These are phyloP conservation scores for Cercospora zeae-maydis DNA, from an alignment of 2,329 filamentous ascomycete genomes.

Conservation along the genomic window DNA sequence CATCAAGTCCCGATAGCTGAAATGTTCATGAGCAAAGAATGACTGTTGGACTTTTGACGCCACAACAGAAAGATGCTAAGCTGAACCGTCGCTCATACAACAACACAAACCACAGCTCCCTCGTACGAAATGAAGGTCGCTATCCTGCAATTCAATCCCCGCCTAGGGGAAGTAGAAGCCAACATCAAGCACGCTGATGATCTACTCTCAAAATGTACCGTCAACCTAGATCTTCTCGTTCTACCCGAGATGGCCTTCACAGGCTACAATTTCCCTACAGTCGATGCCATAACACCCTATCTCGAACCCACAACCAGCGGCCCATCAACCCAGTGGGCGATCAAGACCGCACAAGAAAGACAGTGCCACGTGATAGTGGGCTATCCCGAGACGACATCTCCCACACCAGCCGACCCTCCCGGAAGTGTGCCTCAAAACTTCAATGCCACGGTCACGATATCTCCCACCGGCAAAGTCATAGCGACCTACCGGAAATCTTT, in stretches of 20 bases:
- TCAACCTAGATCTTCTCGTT: conserved; percentile 64
- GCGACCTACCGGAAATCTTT: conserved; percentile 62
- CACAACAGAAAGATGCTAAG: not conserved
- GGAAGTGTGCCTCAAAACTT: conserved; percentile 40
- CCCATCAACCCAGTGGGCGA: conserved; percentile 68
- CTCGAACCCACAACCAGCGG: conserved; percentile 66
- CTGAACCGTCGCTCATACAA: not conserved
- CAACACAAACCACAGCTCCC: not conserved
- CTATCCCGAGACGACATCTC: conserved; percentile 60
- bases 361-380: conserved; percentile 67
- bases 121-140: conserved; percentile 57
- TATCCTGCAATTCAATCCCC: conserved; percentile 68
- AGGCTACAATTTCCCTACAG: conserved; percentile 75
- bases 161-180: conserved; percentile 65
- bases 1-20: not conserved
- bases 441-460: conserved; percentile 58
- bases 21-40: not conserved
- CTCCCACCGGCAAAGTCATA: conserved; percentile 52
- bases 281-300: conserved; percentile 63
- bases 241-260: conserved; percentile 72
- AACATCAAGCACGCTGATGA: conserved; percentile 67
- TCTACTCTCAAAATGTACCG: conserved; percentile 52
- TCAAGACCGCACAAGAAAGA: conserved; percentile 61
- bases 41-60: not conserved
- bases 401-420: conserved; percentile 1